phyloP scores from a whole-genome alignment of 2,329 filamentous ascomycete species.

The Thelonectria rubi region DNA sequence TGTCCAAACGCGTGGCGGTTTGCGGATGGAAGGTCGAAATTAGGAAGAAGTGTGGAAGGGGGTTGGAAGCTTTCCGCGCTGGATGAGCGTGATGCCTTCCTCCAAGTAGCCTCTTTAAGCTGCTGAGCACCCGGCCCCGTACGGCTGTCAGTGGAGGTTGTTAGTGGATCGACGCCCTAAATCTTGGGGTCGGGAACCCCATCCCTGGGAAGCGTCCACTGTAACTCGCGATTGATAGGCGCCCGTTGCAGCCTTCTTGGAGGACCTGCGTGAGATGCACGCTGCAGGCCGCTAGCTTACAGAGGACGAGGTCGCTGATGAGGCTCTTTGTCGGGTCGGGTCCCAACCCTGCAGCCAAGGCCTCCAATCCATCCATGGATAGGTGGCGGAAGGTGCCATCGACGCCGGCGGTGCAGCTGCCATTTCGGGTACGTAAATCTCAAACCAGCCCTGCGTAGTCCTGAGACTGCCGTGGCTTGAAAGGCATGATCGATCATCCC shows the following conservation, averaged over 20 bases:
- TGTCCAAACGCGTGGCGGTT: constrained; percentile 12
- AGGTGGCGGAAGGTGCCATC: neutral
- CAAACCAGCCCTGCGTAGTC: constrained; percentile 37
- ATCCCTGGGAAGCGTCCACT: constrained; percentile 17
- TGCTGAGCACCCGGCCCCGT: constrained; percentile 9
- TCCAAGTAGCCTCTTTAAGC: neutral
- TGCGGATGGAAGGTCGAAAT: constrained; percentile 12
- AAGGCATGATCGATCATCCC: constrained; percentile 29
- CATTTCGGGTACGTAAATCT: constrained; percentile 35
- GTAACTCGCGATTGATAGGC: constrained; percentile 4
- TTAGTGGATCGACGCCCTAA: constrained; percentile 24
- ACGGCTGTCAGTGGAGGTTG: constrained; percentile 17
- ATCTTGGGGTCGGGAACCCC: constrained; percentile 15
- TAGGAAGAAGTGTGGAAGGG: constrained; percentile 13
- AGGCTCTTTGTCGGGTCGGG: neutral
- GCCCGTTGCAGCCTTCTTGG: constrained; percentile 1
- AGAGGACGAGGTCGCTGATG: constrained; percentile 1
- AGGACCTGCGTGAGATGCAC: constrained; percentile 17
- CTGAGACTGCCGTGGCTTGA: constrained; percentile 28
- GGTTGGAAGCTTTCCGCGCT: constrained; percentile 19
- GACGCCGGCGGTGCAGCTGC: neutral
- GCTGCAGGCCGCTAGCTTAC: constrained; percentile 13
- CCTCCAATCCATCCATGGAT: neutral
- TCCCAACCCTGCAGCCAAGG: neutral
- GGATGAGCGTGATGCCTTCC: constrained; percentile 1